Base-by-base conservation (phyloP, 2,329 filamentous ascomycete species). In the Pyrenochaeta sp. region DNA sequence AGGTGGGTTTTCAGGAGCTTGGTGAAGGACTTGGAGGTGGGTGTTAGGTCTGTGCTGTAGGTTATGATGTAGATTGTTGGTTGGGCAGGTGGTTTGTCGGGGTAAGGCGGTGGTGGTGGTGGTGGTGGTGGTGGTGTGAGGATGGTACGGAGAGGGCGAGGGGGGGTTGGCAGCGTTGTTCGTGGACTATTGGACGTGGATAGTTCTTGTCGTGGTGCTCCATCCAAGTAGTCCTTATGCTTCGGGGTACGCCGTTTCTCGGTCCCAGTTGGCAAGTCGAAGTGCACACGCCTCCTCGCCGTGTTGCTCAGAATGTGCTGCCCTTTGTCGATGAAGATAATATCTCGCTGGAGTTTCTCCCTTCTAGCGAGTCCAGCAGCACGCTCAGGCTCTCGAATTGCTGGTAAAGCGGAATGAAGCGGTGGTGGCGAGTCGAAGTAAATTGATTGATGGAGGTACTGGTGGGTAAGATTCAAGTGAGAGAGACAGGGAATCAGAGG, bases 41-140 rank as follows among this genome's bases (percentile, higher is more conserved):
- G 57, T 7, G 52, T 52, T 30, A 55, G 56, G 8, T 59, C 45
- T 2, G 56, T 55, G 36, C 63, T 57, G 57, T 67, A 74, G 34
- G 66, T 67, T 19, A 72, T 27, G 22, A 74, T 65, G 57, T 72
- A 68, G 39, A 74, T 53, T 9, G 66, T 72, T 39, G 70, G 69
- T 7, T 44, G 4, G 66, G 64, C 0, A 66, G 30, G 24, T 72
- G 60, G 0, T 56, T 47, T 13, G 56, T 5, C 34, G 45, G 25
- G n/a, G 40, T 27, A 19, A 30, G 39, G 13, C 28, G 24, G 42
- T 34, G 30, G 39, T 25, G 10, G 37, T 50, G 22, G 24, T 25
- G 39, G 13, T 39, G 24, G 42, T 34, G 30, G 39, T 25, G 10
- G 37, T 50, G 22, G 24, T 34, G 42, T 22, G 24, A 34, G 43